These are phyloP conservation scores for Trichoderma semiorbis DNA, from an alignment of 2,329 filamentous ascomycete species.

Conservation along the genomic window DNA sequence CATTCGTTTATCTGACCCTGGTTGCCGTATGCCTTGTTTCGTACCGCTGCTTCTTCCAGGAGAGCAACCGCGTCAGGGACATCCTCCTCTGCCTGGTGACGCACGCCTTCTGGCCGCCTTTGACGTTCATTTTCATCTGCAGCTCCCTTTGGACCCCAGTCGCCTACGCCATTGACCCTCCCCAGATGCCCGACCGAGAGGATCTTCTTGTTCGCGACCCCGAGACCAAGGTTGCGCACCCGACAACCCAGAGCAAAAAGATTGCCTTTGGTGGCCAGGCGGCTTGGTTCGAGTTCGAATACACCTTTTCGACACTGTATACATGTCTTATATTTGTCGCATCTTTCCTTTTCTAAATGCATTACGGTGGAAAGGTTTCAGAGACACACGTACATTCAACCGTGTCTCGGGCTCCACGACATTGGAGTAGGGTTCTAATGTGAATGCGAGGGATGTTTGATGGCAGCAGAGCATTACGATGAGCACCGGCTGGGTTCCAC, in stretches of 20 bases:
- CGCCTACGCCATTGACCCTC: constrained; percentile 58
- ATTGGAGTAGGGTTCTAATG: neutral
- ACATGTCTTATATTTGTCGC: constrained; percentile 48
- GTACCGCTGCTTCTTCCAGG: constrained; percentile 46
- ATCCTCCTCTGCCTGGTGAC: constrained; percentile 53
- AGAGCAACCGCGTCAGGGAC: constrained; percentile 34
- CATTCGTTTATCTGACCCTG: constrained; percentile 52
- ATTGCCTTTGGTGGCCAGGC: constrained; percentile 52
- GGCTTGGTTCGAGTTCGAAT: constrained; percentile 55
- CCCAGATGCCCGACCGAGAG: constrained; percentile 54
- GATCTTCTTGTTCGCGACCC: constrained; percentile 53
- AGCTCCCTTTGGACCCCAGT: constrained; percentile 57
- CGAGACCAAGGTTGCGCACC: constrained; percentile 53
- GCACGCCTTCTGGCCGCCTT: constrained; percentile 60
- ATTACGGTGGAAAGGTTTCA: neutral
- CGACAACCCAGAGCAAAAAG: constrained; percentile 50
- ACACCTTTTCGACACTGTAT: constrained; percentile 48
- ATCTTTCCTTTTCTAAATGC: constrained; percentile 32
- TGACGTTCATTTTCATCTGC: constrained; percentile 55
- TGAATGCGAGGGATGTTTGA: neutral
- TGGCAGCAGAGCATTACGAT: constrained; percentile 3
- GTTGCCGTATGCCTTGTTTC: constrained; percentile 48
- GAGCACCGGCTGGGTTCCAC: neutral
- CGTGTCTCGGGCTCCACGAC: neutral
- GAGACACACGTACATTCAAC: constrained; percentile 5